Conservation (phyloP, 164 flowering plant genomes). For the Pachysandra terminalis region DNA sequence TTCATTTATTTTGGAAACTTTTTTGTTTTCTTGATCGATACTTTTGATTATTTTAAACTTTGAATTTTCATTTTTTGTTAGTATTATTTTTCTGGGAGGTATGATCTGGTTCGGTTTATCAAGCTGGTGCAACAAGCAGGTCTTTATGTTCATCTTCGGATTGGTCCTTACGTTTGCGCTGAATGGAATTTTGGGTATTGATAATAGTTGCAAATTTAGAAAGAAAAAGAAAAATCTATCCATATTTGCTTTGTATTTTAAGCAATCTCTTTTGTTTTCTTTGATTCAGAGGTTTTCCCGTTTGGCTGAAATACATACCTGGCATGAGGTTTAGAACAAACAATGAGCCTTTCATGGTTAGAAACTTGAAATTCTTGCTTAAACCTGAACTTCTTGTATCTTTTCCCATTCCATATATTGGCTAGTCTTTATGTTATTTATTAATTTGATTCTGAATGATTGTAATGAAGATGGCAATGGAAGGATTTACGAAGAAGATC, state of each 20-base stretch:
- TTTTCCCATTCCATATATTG: not conserved
- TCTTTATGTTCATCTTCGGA: constrained; percentile 74
- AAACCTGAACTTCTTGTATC: too few relatives aligned
- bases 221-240: not conserved
- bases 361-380: constrained; percentile 7
- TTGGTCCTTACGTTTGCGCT: constrained; percentile 82
- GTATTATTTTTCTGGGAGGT: constrained; percentile 79
- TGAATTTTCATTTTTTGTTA: constrained; percentile 16
- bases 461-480: constrained; percentile 61
- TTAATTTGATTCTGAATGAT: not conserved
- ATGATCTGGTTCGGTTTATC: constrained; percentile 68
- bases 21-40: not conserved
- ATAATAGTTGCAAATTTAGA: not conserved
- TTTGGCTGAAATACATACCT: constrained; percentile 93
- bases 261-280: not conserved
- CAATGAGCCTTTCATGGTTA: constrained; percentile 94
- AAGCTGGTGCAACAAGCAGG: constrained; percentile 76
- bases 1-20: not conserved
- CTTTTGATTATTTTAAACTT: not conserved
- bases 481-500: constrained; percentile 68
- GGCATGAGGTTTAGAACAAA: constrained; percentile 90
- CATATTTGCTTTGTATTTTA: constrained; percentile 3
- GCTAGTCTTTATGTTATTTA: not conserved
- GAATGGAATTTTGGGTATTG: constrained; percentile 90
- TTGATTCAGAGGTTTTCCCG: constrained; percentile 95